These are phyloP conservation scores for Didymella sp. DNA, from an alignment of 2,329 filamentous ascomycete species.

Conservation along the genomic window DNA sequence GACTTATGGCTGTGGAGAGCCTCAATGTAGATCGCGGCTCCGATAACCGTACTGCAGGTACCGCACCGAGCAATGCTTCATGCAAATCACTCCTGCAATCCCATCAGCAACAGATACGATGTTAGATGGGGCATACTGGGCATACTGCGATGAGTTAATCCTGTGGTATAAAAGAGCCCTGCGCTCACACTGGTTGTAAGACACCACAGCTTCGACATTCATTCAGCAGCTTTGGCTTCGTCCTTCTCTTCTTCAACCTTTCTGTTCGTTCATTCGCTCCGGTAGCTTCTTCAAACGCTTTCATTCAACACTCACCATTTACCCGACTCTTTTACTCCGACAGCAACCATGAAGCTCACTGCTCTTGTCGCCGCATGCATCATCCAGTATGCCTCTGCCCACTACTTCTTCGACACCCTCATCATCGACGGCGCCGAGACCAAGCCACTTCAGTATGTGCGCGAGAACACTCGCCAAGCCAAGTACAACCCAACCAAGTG, in stretches of 20 bases:
- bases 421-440: slow-evolving; percentile 28
- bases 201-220: slow-evolving; percentile 4
- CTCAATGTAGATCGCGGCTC: not conserved
- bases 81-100: slow-evolving; percentile 3
- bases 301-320: not conserved
- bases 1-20: slow-evolving; percentile 1
- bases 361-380: slow-evolving; percentile 24
- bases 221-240: slow-evolving; percentile 1
- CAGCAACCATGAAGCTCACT: slow-evolving; percentile 30
- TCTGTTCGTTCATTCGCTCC: not conserved
- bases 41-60: not conserved
- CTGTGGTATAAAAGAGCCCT: not conserved
- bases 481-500: slow-evolving; percentile 37
- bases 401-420: slow-evolving; percentile 37
- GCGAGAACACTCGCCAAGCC: slow-evolving; percentile 32
- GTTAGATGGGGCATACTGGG: not conserved
- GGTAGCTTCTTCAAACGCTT: not conserved
- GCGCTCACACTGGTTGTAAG: not conserved
- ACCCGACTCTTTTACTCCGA: slow-evolving; percentile 1
- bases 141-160: too few relatives aligned
- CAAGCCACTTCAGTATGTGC: slow-evolving; percentile 31
- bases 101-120: not conserved
- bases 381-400: slow-evolving; percentile 28
- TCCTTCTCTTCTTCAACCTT: slow-evolving; percentile 1
- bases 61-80: not conserved